Evolutionary conservation across 2,329 filamentous ascomycete genomes (phyloP).

Genomic region (Claviceps cyperi): DNA sequence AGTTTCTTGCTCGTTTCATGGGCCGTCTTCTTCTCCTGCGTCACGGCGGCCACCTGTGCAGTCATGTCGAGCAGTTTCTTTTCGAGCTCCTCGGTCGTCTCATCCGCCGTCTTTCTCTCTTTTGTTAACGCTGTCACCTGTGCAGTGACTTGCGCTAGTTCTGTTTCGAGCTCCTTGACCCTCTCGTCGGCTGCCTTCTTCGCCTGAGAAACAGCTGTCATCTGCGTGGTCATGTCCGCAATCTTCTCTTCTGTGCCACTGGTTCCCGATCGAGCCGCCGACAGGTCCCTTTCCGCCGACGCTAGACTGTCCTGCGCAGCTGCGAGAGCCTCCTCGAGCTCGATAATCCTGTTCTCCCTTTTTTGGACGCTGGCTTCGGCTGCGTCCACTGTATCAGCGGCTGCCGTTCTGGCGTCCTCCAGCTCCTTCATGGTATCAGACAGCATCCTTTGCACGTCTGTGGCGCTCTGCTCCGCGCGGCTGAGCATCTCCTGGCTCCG

Average conservation of each 20-base stretch:
- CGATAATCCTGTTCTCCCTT: constrained; percentile 23
- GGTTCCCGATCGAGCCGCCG: constrained; percentile 22
- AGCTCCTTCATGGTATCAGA: constrained; percentile 33
- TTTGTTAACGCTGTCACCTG: constrained; percentile 15
- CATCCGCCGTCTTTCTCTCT: constrained; percentile 15
- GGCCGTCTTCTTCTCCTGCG: constrained; percentile 13
- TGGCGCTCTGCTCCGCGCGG: constrained; percentile 23
- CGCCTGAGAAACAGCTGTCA: constrained; percentile 16
- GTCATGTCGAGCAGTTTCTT: constrained; percentile 20
- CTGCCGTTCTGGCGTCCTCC: constrained; percentile 20
- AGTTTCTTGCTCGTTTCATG: constrained; percentile 15
- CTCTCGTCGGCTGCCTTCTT: constrained; percentile 15
- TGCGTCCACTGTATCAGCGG: constrained; percentile 11
- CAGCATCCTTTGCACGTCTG: constrained; percentile 32
- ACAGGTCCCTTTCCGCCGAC: constrained; percentile 18
- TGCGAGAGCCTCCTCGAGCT: constrained; percentile 20
- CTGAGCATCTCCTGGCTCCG: constrained; percentile 22
- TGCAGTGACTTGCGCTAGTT: constrained; percentile 7
- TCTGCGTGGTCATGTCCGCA: constrained; percentile 8
- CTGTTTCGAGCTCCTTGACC: constrained; percentile 12
- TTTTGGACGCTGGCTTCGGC: constrained; percentile 17
- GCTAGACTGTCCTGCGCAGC: constrained; percentile 10
- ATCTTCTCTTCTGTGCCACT: constrained; percentile 22
- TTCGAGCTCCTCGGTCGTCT: constrained; percentile 13
- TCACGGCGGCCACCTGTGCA: constrained; percentile 15